Evolutionary conservation across 176 grass and related monocot genomes (phyloP), one percentile per base, ranked within the genome.

Genomic region (Pontederia crassipes): DNA sequence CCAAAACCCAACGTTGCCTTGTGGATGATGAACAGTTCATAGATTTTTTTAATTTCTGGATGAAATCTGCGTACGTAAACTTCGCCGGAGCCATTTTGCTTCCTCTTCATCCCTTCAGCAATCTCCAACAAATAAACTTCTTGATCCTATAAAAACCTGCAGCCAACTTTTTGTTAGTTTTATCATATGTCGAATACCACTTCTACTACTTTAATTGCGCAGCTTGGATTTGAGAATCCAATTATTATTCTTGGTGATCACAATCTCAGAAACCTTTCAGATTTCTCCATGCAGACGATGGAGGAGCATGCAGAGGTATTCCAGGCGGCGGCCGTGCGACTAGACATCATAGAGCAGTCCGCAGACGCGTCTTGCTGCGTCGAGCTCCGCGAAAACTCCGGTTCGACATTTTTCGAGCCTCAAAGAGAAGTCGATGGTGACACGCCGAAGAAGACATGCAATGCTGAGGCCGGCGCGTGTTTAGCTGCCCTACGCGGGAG

Each of bases 391-490:
- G 57, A 40, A 26, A 29, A 26, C 2, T 40, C 11, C 12, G 57
- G 24, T 2, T 67, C 50, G 8, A 54, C 58, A 11, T 63, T 62
- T 17, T 73, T 73, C 70, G 58, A 62, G 18, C 70, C 70, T 8
- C 70, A 73, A 59, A 49, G 10, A 51, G 69, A 62, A 48, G 2
- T 8, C 10, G 59, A 47, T 10, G 26, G 40, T 35, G 15, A 12
- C 2, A 15, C 49, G 12, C 28, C 49, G 4, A 40, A 45, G 66
- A 48, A 24, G 8, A 16, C 11, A 46, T 10, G 12, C 66, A 15
- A 66, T 12, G 12, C 20, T 12, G 24, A 17, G 8, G 66, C 9
- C 7, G 48, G 17, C 24, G 48, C 10, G 0, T 40, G 32, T 2
- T 28, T 4, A 8, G 20, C 12, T 2, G 9, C 12, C 12, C 52